A percentile compares a stretch with the other conserved stretches of the same genome.
Conservation (phyloP, 1,284 basidiomycete genomes). For the Tranzscheliella williamsii region DNA sequence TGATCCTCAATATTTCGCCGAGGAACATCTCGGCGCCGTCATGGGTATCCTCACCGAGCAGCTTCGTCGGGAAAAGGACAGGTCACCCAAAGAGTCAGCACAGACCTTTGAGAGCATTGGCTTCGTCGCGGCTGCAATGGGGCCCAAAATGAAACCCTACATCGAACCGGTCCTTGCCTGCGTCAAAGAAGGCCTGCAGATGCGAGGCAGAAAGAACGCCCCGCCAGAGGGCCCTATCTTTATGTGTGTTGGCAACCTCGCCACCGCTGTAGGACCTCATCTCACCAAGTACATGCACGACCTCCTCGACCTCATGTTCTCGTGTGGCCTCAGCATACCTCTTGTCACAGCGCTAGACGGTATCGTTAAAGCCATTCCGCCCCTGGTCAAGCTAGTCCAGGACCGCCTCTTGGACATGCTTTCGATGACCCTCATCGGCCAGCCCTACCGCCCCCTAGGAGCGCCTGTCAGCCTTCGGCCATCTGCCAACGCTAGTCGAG, state of each 20-base stretch:
- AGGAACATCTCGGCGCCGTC: constrained; percentile 55
- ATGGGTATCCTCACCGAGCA: constrained; percentile 49
- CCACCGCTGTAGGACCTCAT: constrained; percentile 91
- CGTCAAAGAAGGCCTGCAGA: constrained; percentile 84
- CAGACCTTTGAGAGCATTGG: constrained; percentile 89
- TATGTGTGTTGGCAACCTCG: constrained; percentile 95
- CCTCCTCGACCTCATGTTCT: constrained; percentile 94
- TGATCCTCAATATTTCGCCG: constrained; percentile 57
- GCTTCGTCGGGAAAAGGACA: constrained; percentile 50
- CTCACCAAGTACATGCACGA: constrained; percentile 94
- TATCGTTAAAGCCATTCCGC: constrained; percentile 86
- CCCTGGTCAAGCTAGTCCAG: constrained; percentile 88
- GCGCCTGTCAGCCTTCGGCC: constrained; percentile 33
- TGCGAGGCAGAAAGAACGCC: constrained; percentile 87
- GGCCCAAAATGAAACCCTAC: constrained; percentile 93
- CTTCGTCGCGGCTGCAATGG: constrained; percentile 87
- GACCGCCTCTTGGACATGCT: constrained; percentile 65
- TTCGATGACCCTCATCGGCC: constrained; percentile 52
- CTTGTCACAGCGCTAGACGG: constrained; percentile 82
- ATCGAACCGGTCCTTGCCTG: constrained; percentile 88
- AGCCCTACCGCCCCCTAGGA: constrained; percentile 56
- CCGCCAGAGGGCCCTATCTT: constrained; percentile 94
- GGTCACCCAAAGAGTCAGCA: constrained; percentile 43
- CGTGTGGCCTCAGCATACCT: constrained; percentile 87
- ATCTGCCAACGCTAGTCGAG: constrained; percentile 29